These are phyloP conservation scores for Termitomyces sp. DNA, from an alignment of 768 basidiomycete genomes.

Conservation along the genomic window DNA sequence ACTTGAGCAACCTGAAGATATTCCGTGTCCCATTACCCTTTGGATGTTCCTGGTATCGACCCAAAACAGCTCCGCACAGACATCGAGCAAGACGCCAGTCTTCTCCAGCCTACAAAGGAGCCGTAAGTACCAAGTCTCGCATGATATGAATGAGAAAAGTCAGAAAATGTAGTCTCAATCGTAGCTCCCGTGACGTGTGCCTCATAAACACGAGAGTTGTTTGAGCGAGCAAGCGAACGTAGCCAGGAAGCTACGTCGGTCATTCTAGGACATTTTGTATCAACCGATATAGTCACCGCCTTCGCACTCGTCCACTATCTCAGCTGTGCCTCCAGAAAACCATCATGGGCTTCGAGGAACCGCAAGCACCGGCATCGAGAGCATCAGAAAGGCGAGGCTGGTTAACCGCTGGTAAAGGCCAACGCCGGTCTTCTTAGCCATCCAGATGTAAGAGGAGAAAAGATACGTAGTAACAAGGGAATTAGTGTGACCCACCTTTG, in stretches of 20 bases:
- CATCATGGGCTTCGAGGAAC: constrained; percentile 50
- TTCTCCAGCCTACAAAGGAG: constrained; percentile 42
- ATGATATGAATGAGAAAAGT: constrained; percentile 10
- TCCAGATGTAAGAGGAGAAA: constrained; percentile 34
- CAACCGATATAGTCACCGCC: constrained; percentile 58
- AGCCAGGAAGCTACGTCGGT: constrained; percentile 20
- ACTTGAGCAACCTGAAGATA: constrained; percentile 76
- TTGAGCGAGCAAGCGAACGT: constrained; percentile 48
- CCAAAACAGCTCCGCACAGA: constrained; percentile 78
- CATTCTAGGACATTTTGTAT: constrained; percentile 92
- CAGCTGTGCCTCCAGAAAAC: constrained; percentile 36
- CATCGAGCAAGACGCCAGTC: constrained; percentile 68
- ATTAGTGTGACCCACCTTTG: constrained; percentile 46
- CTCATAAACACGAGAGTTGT: constrained; percentile 84
- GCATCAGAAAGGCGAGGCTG: constrained; percentile 18
- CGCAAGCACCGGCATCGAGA: constrained; percentile 10
- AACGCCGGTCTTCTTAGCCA: constrained; percentile 92
- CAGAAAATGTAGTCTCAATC: constrained; percentile 66
- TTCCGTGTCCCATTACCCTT: constrained; percentile 24
- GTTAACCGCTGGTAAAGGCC: constrained; percentile 62
- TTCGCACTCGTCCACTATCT: constrained; percentile 17
- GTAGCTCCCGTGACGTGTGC: constrained; percentile 83
- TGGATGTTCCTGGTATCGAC: constrained; percentile 56
- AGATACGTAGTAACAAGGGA: constrained; percentile 4
- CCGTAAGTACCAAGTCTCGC: constrained; percentile 4